These are phyloP conservation scores for Sanghuangporus sanghuang DNA, from an alignment of 1,284 basidiomycete genomes.

Conservation along the genomic window DNA sequence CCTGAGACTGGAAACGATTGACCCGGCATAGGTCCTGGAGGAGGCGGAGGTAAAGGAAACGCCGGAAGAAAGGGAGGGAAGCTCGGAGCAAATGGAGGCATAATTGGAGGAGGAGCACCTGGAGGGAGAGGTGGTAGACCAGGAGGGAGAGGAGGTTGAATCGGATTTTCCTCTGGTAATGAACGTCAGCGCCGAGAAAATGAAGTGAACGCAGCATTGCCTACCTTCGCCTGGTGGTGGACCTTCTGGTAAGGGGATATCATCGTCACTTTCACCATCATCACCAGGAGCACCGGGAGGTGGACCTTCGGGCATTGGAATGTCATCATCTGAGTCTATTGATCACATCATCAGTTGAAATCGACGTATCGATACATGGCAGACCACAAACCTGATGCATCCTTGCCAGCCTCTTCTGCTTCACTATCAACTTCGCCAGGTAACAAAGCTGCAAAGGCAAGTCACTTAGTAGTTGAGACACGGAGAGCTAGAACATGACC, in stretches of 20 bases:
- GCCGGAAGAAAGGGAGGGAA: slow-evolving; percentile 16
- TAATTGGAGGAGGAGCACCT: slow-evolving; percentile 10
- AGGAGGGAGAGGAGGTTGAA: slow-evolving; percentile 25
- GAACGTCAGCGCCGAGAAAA: neutral
- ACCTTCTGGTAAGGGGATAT: slow-evolving; percentile 2
- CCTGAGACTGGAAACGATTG: slow-evolving; percentile 18
- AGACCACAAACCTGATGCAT: slow-evolving; percentile 20
- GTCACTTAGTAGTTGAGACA: neutral
- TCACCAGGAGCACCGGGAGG: slow-evolving; percentile 41
- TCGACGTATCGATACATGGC: neutral
- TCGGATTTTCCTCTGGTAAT: slow-evolving; percentile 5
- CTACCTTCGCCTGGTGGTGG: slow-evolving; percentile 18
- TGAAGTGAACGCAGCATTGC: neutral
- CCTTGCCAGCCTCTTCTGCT: slow-evolving; percentile 39
- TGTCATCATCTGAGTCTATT: slow-evolving; percentile 59
- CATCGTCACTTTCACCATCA: slow-evolving; percentile 1
- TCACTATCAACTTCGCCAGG: slow-evolving; percentile 62
- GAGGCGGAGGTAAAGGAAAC: slow-evolving; percentile 19
- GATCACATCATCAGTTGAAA: slow-evolving; percentile 22
- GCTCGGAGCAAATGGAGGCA: slow-evolving; percentile 18
- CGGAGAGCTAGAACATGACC: neutral
- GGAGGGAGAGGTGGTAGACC: slow-evolving; percentile 27
- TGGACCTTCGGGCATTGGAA: slow-evolving; percentile 81
- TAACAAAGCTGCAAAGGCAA: slow-evolving; percentile 41
- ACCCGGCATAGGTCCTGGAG: slow-evolving; percentile 13